Evolutionary conservation across 1,139 yeast genomes (phyloP).

Genomic region (Debaryomyces coudertii): DNA sequence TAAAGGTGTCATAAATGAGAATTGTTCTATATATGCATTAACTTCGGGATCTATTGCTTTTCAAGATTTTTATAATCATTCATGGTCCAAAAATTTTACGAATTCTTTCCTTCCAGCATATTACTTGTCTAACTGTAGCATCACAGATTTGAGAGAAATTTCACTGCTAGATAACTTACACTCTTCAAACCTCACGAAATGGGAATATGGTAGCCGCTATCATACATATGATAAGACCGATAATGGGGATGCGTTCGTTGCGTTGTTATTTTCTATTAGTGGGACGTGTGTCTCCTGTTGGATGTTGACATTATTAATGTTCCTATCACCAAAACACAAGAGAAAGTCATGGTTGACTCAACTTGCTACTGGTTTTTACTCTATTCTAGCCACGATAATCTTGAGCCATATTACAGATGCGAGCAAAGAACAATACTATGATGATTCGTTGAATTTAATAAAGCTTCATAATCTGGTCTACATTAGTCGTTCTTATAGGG

Average conservation of each 20-base stretch:
- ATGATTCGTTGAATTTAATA: slow-evolving; percentile 43
- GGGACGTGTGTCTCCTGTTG: slow-evolving; percentile 53
- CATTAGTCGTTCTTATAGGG: slow-evolving; percentile 30
- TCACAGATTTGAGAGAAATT: slow-evolving; percentile 7
- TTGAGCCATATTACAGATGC: slow-evolving; percentile 39
- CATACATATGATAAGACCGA: slow-evolving; percentile 31
- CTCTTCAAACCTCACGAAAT: slow-evolving; percentile 1
- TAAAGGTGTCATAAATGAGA: slow-evolving; percentile 17
- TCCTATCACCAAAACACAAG: slow-evolving; percentile 49
- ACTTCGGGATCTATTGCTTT: slow-evolving; percentile 33
- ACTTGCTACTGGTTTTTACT: slow-evolving; percentile 48
- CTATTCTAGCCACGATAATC: slow-evolving; percentile 47
- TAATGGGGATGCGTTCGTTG: slow-evolving; percentile 49
- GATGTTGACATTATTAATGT: slow-evolving; percentile 54
- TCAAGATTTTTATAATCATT: slow-evolving; percentile 21
- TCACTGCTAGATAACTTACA: background rate
- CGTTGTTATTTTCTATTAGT: slow-evolving; percentile 43
- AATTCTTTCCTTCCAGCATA: slow-evolving; percentile 40
- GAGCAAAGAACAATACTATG: slow-evolving; percentile 37
- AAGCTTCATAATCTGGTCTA: slow-evolving; percentile 34
- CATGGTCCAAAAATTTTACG: slow-evolving; percentile 20
- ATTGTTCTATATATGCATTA: slow-evolving; percentile 45
- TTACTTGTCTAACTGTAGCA: slow-evolving; percentile 46
- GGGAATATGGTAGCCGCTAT: slow-evolving; percentile 5
- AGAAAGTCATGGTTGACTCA: slow-evolving; percentile 52